Base-by-base conservation (phyloP, 257 asterid species). In the Solanum habrochaites region DNA sequence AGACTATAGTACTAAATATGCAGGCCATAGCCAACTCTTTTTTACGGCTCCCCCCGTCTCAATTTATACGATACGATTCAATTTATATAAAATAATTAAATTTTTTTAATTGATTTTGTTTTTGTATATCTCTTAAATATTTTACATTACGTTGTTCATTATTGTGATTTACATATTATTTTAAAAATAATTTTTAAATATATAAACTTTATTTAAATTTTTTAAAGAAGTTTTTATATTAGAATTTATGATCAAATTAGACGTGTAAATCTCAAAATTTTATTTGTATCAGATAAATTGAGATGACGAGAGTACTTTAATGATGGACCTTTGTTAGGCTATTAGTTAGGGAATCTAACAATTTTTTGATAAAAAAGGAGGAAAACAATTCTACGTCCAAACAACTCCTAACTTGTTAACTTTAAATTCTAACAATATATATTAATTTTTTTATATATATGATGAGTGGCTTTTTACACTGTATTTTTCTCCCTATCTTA, bases 231-330 rank as follows among this genome's bases (percentile, higher is more conserved):
- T 52, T 52, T 16, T 16, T 52, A 52, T 52, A 16, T 16, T 8
- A 3, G 1, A 52, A 52, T 52, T 52, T 21, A 16, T 52, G 18
- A 52, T 52, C 23, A 52, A 52, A 3, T 6, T 52, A 16, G 3
- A 52, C 0, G 62, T 6, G 2, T 8, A 52, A 52, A 52, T 52
- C 10, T 52, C 23, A 6, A 52, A 52, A 52, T 52, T 7, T 52
- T 1, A 52, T 6, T 0, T 0, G 0, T 16, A 52, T 21, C 3
- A 16, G 1, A 52, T 52, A 52, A 52, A 2, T 16, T 52, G 9
- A 16, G 23, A 52, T 16, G 23, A 2, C 6, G 7, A 52, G 60
- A 52, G 60, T 52, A 52, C 7, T 15, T 49, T 49, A 21, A 49
- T 15, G 8, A 49, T 49, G 23, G 9, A 49, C 9, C 8, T 39